Conservation (phyloP, 108 stramenopile genomes). For the Cylindrotheca closterium region DNA sequence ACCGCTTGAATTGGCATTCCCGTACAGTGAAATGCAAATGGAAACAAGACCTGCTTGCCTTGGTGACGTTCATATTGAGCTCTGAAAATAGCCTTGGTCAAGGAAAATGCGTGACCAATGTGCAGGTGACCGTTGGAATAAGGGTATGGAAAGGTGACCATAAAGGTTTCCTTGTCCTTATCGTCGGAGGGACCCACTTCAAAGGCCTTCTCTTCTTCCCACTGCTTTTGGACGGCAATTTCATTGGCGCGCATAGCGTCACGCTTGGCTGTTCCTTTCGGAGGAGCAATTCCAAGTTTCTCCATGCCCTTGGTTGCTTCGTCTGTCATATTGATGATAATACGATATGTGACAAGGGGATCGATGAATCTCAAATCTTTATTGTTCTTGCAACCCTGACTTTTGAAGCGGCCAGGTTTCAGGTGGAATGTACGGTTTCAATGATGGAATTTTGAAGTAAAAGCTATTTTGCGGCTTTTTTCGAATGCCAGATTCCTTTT, state of each 20-base stretch:
- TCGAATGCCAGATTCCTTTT: too few relatives aligned
- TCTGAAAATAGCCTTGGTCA: slow-evolving; percentile 96
- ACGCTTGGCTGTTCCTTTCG: slow-evolving; percentile 79
- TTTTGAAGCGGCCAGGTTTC: too few relatives aligned
- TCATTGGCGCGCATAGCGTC: slow-evolving; percentile 77
- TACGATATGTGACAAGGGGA: not conserved
- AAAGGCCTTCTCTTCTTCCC: slow-evolving; percentile 76
- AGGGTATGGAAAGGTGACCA: slow-evolving; percentile 98
- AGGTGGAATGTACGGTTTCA: too few relatives aligned
- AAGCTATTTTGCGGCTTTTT: too few relatives aligned
- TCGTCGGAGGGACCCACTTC: slow-evolving; percentile 59
- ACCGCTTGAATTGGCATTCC: slow-evolving; percentile 99
- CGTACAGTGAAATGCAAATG: slow-evolving; percentile 99
- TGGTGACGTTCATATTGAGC: slow-evolving; percentile 91
- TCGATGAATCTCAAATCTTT: too few relatives aligned
- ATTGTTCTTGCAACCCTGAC: too few relatives aligned
- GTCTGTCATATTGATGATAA: slow-evolving; percentile 5
- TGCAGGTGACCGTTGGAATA: slow-evolving; percentile 98
- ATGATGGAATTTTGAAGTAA: too few relatives aligned
- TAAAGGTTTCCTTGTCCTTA: slow-evolving; percentile 68
- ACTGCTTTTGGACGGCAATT: slow-evolving; percentile 68
- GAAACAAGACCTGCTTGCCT: slow-evolving; percentile 95
- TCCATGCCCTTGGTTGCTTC: slow-evolving; percentile 49
- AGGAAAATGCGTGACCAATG: slow-evolving; percentile 96
- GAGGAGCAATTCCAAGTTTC: slow-evolving; percentile 27